These are phyloP conservation scores for Ophiostoma novo-ulmi DNA, from an alignment of 2,329 filamentous ascomycete species.

Conservation along the genomic window DNA sequence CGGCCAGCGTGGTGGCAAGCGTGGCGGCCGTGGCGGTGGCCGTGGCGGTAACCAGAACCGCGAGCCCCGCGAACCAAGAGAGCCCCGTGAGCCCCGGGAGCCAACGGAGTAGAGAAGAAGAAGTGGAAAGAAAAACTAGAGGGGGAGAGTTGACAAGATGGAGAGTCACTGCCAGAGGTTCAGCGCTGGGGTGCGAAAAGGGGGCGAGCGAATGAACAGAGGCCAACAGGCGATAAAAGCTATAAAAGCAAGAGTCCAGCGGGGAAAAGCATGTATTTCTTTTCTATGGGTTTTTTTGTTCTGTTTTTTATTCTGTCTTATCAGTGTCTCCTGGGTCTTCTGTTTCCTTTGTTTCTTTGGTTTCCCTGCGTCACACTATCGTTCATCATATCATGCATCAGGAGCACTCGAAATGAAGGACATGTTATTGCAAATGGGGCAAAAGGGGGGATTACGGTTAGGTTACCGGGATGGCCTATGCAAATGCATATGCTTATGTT, in stretches of 20 bases:
- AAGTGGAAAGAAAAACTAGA: too few species aligned
- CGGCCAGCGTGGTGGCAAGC: slow-evolving; percentile 41
- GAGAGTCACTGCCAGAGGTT: background rate
- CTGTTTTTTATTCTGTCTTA: slow-evolving; percentile 9
- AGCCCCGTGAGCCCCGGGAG: slow-evolving; percentile 40
- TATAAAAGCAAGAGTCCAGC: slow-evolving; percentile 1
- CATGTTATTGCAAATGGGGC: slow-evolving; percentile 2
- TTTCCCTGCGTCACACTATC: slow-evolving; percentile 9
- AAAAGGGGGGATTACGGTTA: slow-evolving; percentile 7
- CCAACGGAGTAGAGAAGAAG: slow-evolving; percentile 32
- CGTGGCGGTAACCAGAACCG: slow-evolving; percentile 48
- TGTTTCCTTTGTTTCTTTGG: slow-evolving; percentile 12
- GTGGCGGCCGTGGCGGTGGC: slow-evolving; percentile 37
- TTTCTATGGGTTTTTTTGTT: background rate
- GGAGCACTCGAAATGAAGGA: slow-evolving; percentile 15
- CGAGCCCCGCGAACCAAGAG: slow-evolving; percentile 47
- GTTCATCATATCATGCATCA: slow-evolving; percentile 18
- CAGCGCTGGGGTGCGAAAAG: background rate
- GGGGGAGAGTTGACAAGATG: background rate
- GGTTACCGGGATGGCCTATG: slow-evolving; percentile 8
- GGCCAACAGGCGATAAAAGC: slow-evolving; percentile 4
- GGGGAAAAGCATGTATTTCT: slow-evolving; percentile 14
- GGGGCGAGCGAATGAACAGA: background rate
- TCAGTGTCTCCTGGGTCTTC: background rate
- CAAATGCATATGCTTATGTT: background rate